Conservation (phyloP, 352 stramenopile genomes). For the Globisporangium emineosum region DNA sequence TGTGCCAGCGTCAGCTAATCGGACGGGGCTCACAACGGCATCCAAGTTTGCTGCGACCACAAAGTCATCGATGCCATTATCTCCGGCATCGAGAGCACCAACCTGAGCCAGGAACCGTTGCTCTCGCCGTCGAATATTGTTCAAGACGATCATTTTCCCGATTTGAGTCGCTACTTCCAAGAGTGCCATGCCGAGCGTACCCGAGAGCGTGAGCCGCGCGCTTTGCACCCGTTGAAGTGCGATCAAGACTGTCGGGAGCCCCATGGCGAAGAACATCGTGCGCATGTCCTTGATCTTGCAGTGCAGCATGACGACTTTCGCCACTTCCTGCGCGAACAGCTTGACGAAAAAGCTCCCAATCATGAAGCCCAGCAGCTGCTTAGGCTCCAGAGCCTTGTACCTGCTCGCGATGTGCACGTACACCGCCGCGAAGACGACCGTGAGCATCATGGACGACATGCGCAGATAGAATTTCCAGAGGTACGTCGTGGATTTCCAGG, state of each 20-base stretch:
- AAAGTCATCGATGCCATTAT: background rate
- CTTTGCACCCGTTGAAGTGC: conserved; percentile 12
- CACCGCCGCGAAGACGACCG: background rate
- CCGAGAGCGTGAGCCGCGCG: background rate
- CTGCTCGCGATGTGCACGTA: conserved; percentile 8
- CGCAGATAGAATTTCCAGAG: conserved; percentile 1
- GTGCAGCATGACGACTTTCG: conserved; percentile 10
- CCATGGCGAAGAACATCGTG: conserved; percentile 17
- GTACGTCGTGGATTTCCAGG: background rate
- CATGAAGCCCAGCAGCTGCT: conserved; percentile 6
- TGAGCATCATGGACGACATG: conserved; percentile 1
- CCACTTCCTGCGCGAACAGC: conserved; percentile 10
- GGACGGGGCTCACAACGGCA: background rate
- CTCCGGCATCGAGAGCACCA: background rate
- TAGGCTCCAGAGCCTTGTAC: background rate
- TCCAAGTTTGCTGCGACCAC: background rate
- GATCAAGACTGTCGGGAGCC: conserved; percentile 20
- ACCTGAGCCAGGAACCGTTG: background rate
- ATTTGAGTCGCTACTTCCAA: conserved; percentile 8
- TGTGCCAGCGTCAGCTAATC: background rate
- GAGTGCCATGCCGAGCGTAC: conserved; percentile 3
- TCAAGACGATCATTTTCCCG: background rate
- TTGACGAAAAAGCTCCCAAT: conserved; percentile 11
- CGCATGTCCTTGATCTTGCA: conserved; percentile 7
- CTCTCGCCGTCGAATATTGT: background rate